These are phyloP conservation scores for Hypoxylon sp. DNA, from an alignment of 2,329 filamentous ascomycete species.

Conservation along the genomic window DNA sequence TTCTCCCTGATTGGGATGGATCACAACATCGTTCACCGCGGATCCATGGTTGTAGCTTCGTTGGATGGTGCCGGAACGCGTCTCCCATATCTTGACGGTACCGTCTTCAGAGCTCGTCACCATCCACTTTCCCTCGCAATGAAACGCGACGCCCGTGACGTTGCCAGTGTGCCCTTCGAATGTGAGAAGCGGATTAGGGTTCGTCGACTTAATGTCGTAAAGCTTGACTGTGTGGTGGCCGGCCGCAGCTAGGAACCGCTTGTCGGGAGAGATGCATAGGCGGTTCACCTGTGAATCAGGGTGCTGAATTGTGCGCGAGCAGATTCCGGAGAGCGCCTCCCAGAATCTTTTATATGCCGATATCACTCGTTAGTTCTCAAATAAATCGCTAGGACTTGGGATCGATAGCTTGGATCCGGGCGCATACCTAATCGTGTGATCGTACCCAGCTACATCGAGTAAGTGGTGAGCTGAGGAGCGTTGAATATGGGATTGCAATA, in stretches of 20 bases:
- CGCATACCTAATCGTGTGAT: constrained; percentile 72
- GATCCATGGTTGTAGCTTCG: constrained; percentile 92
- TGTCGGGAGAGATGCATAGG: constrained; percentile 97
- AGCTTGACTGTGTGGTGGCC: constrained; percentile 90
- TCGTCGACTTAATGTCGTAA: constrained; percentile 99
- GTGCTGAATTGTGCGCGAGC: constrained; percentile 97
- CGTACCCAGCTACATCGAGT: constrained; percentile 67
- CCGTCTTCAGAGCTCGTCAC: constrained; percentile 97
- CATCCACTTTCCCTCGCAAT: constrained; percentile 99
- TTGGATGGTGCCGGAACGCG: constrained; percentile 85
- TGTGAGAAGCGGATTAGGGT: constrained; percentile 90
- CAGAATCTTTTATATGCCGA: constrained; percentile 73
- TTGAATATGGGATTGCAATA: constrained; percentile 14
- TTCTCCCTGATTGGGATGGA: constrained; percentile 98
- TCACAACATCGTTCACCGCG: constrained; percentile 98
- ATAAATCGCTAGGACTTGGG: not conserved
- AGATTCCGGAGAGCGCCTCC: constrained; percentile 98
- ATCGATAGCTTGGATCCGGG: constrained; percentile 3
- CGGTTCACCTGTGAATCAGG: constrained; percentile 98
- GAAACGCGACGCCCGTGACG: constrained; percentile 95
- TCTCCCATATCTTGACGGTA: constrained; percentile 98
- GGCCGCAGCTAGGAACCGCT: constrained; percentile 91
- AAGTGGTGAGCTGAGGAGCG: constrained; percentile 39
- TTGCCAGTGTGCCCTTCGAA: constrained; percentile 98
- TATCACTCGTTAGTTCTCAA: constrained; percentile 6